Evolutionary conservation across 768 basidiomycete genomes (phyloP).

Genomic region (Tephrocybe rancida): DNA sequence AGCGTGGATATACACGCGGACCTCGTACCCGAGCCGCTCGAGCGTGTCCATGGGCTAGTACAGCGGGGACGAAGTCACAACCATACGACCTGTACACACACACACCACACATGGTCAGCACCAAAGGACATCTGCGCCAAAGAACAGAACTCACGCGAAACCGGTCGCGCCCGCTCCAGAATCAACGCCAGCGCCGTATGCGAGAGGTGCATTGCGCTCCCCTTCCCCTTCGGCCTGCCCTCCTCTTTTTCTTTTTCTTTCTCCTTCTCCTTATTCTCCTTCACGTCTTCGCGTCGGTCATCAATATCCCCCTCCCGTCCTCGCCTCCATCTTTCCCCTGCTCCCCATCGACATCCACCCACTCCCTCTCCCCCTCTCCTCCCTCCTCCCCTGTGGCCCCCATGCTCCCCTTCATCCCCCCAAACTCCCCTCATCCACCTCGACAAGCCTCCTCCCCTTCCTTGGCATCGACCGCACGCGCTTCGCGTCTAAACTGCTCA

Average conservation of each 20-base stretch:
- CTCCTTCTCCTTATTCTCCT: no score
- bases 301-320: no score
- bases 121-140: neutral
- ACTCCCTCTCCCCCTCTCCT: no score
- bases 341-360: no score
- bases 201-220: conserved; percentile 52
- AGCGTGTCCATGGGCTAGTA: conserved; percentile 82
- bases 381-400: no score
- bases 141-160: conserved; percentile 47
- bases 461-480: no score
- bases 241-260: neutral
- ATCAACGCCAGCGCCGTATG: conserved; percentile 79
- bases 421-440: no score
- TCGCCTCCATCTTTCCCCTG: no score
- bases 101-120: neutral
- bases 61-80: conserved; percentile 81
- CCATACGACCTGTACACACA: conserved; percentile 59
- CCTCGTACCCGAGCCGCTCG: conserved; percentile 61
- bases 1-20: conserved; percentile 72
- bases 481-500: no score
- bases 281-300: neutral
- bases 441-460: no score
- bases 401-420: no score
- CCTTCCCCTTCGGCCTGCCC: neutral
- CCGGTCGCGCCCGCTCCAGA: conserved; percentile 78